Percentiles rank a stretch among this genome's conserved stretches.
Evolutionary conservation across 306 rosid species (phyloP).

Genomic region (Hylodesmum podocarpum): DNA sequence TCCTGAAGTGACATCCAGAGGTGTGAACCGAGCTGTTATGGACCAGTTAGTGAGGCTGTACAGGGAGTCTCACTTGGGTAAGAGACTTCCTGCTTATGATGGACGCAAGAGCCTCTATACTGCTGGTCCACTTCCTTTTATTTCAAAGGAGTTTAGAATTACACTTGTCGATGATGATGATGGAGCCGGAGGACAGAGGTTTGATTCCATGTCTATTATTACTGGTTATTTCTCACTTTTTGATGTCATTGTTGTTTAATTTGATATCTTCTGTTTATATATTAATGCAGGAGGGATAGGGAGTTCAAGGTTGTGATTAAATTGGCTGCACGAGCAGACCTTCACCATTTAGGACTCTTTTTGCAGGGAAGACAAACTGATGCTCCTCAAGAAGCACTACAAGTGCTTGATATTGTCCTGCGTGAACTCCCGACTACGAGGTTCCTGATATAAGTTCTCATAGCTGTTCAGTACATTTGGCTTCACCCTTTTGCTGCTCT

Average conservation of each 20-base stretch:
- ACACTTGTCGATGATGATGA: constrained; percentile 82
- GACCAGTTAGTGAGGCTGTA: constrained; percentile 65
- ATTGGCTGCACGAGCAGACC: constrained; percentile 91
- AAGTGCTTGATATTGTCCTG: constrained; percentile 92
- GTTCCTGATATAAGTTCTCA: constrained; percentile 29
- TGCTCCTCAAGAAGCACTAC: constrained; percentile 98
- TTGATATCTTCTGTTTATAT: not conserved
- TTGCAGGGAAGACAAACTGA: constrained; percentile 90
- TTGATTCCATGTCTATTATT: not conserved
- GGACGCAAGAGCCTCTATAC: constrained; percentile 96
- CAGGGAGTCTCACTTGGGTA: constrained; percentile 77
- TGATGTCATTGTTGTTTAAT: not conserved
- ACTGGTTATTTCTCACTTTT: not conserved
- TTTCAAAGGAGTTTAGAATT: constrained; percentile 68
- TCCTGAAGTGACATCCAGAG: constrained; percentile 84
- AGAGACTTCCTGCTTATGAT: constrained; percentile 92
- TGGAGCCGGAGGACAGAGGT: constrained; percentile 83
- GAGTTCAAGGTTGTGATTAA: constrained; percentile 88
- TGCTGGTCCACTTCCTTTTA: constrained; percentile 90
- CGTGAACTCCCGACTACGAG: constrained; percentile 91
- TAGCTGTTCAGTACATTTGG: not conserved
- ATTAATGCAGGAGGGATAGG: constrained; percentile 62
- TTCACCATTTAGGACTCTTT: constrained; percentile 92
- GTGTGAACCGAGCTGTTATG: constrained; percentile 94
- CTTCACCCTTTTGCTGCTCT: not conserved